Evolutionary conservation across 2,329 filamentous ascomycete genomes (phyloP).

Genomic region (Fusarium sp.): DNA sequence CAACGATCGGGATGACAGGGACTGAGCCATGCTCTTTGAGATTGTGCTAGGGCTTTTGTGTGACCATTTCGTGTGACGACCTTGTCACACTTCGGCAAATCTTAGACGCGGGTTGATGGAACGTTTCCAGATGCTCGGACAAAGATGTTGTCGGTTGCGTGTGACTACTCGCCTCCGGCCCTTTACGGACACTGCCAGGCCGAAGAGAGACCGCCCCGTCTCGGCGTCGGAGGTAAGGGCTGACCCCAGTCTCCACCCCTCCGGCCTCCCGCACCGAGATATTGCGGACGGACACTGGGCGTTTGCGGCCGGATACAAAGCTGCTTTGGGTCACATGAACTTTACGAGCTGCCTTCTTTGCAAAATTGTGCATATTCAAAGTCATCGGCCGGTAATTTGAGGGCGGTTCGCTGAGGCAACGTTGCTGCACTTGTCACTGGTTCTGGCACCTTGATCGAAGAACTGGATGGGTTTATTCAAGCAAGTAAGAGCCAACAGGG

Average conservation of each 20-base stretch:
- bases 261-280: constrained; percentile 35
- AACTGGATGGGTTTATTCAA: constrained; percentile 19
- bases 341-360: constrained; percentile 1
- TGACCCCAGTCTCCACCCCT: constrained; percentile 15
- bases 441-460: background rate
- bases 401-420: constrained; percentile 6
- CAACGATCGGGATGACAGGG: constrained; percentile 5
- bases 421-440: constrained; percentile 13
- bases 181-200: constrained; percentile 31
- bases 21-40: constrained; percentile 3
- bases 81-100: constrained; percentile 37
- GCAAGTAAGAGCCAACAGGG: constrained; percentile 35
- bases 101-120: constrained; percentile 31
- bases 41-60: constrained; percentile 25
- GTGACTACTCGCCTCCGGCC: constrained; percentile 35
- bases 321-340: constrained; percentile 17
- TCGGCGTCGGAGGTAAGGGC: constrained; percentile 25
- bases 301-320: constrained; percentile 17
- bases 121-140: constrained; percentile 44
- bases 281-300: constrained; percentile 30
- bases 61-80: constrained; percentile 10
- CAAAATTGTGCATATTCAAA: background rate
- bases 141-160: constrained; percentile 18
- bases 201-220: constrained; percentile 40
- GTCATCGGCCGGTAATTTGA: background rate